Evolutionary conservation across 768 basidiomycete species (phyloP), one percentile per base, ranked within the genome.

Genomic region (Suillus ampliporus): DNA sequence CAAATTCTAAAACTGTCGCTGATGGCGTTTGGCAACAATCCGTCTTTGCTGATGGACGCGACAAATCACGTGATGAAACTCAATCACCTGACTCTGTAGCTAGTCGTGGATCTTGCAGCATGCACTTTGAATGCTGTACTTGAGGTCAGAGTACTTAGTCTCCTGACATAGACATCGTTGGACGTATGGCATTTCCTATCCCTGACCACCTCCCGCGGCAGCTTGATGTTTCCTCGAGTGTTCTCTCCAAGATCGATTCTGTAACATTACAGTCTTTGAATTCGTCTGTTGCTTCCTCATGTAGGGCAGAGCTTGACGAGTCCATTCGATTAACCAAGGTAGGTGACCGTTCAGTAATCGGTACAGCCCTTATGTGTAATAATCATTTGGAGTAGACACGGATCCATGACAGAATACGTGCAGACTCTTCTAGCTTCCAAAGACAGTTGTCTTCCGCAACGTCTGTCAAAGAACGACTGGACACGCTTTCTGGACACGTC

Each of bases 321-420:
- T 86, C 88, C 14, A 91, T 95, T 63, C 76, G 77, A 26, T 77
- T 79, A 40, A 92, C 90, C 13, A 91, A 92, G 81, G 94, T 93
- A 69, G n/a, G n/a, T n/a, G n/a, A n/a, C n/a, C n/a, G n/a, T 56
- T 58, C 38, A 64, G 1, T 59, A 60, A 34, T 62, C 48, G 37
- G 23, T 14, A 26, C 38, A 19, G 46, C 35, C 28, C 57, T 28
- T 46, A 28, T n/a, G 64, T 31, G 56, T 34, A 68, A 69, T 52
- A 51, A 60, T 71, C 67, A 66, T 51, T 60, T 53, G 57, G 65
- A 68, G 43, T 75, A 94, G 87, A 78, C 81, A 68, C 84, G 80
- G 68, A 87, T 97, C 66, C 87, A 90, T 67, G 87, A 90, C 66
- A 86, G 90, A 53, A 89, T 94, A 66, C 83, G 89, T 62, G 75